Evolutionary conservation across 2,329 filamentous ascomycete species (phyloP).

Genomic region (Penicillium janthinellum): DNA sequence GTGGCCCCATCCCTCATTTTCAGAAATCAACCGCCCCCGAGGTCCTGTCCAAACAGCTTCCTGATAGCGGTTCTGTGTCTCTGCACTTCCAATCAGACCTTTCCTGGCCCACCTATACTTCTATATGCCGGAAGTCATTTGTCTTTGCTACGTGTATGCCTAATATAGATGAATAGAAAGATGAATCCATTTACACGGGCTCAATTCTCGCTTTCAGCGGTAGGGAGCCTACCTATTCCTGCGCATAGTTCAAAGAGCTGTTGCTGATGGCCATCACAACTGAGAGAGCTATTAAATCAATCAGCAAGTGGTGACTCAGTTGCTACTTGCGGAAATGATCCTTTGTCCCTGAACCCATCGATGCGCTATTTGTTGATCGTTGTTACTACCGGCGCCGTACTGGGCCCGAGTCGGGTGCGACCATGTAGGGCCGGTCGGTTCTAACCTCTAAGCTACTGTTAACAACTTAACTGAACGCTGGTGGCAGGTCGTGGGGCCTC

Average conservation of each 20-base stretch:
- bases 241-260: no score
- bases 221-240: no score
- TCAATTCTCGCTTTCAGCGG: no score
- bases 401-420: slow-evolving; percentile 26
- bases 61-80: background rate
- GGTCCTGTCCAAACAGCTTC: no score
- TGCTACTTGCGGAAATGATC: background rate
- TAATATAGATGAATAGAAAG: no score
- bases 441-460: slow-evolving; percentile 12
- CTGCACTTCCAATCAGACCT: background rate
- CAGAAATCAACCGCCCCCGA: no score
- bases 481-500: slow-evolving; percentile 8
- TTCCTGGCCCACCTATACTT: background rate
- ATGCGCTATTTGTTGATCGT: slow-evolving; percentile 9
- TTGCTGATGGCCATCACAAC: background rate
- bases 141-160: background rate
- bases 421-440: slow-evolving; percentile 21
- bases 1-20: no score
- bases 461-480: background rate
- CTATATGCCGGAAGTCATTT: background rate
- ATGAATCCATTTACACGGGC: no score
- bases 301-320: no score
- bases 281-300: no score
- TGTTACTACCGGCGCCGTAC: slow-evolving; percentile 8
- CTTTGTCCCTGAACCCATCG: background rate